phyloP scores from a whole-genome alignment of 106 monocot species.

The Iris macrosiphon region DNA sequence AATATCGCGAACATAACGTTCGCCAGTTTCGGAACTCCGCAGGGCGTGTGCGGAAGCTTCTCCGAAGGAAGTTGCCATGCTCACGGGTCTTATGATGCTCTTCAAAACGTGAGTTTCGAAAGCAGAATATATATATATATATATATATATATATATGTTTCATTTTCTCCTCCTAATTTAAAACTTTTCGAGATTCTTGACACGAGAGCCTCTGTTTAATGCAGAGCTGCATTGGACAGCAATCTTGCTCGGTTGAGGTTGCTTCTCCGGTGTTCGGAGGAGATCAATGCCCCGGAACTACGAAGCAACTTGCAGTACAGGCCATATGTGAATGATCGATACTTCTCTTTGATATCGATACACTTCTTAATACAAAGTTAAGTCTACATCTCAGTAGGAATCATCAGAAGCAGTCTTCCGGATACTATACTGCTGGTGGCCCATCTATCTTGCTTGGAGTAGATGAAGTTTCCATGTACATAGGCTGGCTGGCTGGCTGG shows the following conservation, averaged over 20 bases:
- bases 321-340: slow-evolving; percentile 31
- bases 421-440: too few species aligned
- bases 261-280: slow-evolving; percentile 48
- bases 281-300: slow-evolving; percentile 58
- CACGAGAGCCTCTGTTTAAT: slow-evolving; percentile 10
- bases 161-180: too few species aligned
- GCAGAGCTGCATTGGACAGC: slow-evolving; percentile 60
- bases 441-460: too few species aligned
- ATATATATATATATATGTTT: too few species aligned
- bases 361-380: too few species aligned
- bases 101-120: slow-evolving; percentile 38
- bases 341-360: too few species aligned
- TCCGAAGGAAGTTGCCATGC: slow-evolving; percentile 64
- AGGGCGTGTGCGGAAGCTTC: slow-evolving; percentile 50
- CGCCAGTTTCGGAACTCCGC: slow-evolving; percentile 79
- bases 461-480: too few species aligned
- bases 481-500: too few species aligned
- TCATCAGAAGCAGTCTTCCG: too few species aligned
- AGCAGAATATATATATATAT: too few species aligned
- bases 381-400: too few species aligned
- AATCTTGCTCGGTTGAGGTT: slow-evolving; percentile 37
- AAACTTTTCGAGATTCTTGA: not conserved
- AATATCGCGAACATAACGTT: slow-evolving; percentile 51
- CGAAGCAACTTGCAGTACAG: slow-evolving; percentile 60
- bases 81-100: slow-evolving; percentile 60